Evolutionary conservation across 805 yeast species (phyloP).

Genomic region (Debaryomyces hansenii): DNA sequence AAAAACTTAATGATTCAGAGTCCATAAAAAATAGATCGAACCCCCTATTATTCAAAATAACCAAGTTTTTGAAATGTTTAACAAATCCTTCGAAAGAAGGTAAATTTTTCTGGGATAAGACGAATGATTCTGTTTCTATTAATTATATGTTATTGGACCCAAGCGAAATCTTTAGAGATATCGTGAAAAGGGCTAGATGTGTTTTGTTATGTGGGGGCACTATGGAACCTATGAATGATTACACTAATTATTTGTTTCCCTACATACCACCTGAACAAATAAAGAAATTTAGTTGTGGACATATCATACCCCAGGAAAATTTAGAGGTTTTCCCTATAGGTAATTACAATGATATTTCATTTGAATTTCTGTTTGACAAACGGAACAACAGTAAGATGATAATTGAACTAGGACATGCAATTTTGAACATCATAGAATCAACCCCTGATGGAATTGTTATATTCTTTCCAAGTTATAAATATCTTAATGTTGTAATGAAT

Average conservation of each 20-base stretch:
- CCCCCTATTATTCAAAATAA: conserved; percentile 65
- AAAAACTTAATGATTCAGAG: conserved; percentile 15
- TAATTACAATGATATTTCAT: conserved; percentile 17
- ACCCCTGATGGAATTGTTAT: conserved; percentile 78
- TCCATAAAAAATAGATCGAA: conserved; percentile 23
- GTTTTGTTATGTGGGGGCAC: conserved; percentile 92
- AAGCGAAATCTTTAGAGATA: conserved; percentile 61
- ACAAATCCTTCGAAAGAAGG: conserved; percentile 82
- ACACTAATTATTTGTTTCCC: conserved; percentile 65
- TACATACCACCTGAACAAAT: conserved; percentile 40
- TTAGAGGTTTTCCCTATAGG: conserved; percentile 59
- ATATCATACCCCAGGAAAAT: conserved; percentile 73
- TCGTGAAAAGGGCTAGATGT: conserved; percentile 65
- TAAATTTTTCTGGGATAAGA: conserved; percentile 61
- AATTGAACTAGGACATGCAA: conserved; percentile 46
- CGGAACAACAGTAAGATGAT: conserved; percentile 52
- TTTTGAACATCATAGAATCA: conserved; percentile 40
- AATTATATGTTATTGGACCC: conserved; percentile 82
- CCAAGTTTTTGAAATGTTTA: conserved; percentile 62
- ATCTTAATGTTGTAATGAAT: conserved; percentile 50
- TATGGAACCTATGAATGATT: conserved; percentile 86
- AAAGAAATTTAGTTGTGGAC: conserved; percentile 70
- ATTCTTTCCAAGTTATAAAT: conserved; percentile 84
- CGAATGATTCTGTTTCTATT: conserved; percentile 34
- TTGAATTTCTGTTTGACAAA: conserved; percentile 70